phyloP scores from a whole-genome alignment of 169 alveolate genomes.

The Cryptosporidium meleagridis region DNA sequence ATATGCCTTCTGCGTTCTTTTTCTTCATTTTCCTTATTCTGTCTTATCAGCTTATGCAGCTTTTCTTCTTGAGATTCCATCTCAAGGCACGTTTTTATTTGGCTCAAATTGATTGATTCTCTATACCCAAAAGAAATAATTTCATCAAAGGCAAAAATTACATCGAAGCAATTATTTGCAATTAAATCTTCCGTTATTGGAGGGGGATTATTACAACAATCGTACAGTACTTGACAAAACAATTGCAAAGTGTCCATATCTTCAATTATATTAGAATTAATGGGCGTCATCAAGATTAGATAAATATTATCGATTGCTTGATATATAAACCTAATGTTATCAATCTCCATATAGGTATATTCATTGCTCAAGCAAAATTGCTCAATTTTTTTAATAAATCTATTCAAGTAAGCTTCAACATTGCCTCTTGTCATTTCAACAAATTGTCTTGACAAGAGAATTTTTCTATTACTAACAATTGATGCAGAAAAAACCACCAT shows the following conservation, averaged over 20 bases:
- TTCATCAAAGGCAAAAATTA: conserved; percentile 90
- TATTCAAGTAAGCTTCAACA: conserved; percentile 83
- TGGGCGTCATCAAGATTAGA: conserved; percentile 87
- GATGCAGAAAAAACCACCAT: conserved; percentile 87
- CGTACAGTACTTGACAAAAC: conserved; percentile 84
- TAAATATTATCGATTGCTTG: conserved; percentile 88
- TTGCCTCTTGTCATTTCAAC: conserved; percentile 88
- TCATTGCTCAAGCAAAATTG: conserved; percentile 75
- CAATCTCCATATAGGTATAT: conserved; percentile 90
- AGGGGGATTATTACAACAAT: conserved; percentile 76
- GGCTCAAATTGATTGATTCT: conserved; percentile 88
- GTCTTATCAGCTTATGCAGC: conserved; percentile 78
- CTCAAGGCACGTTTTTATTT: conserved; percentile 87
- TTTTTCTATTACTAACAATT: conserved; percentile 83
- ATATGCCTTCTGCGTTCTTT: conserved; percentile 88
- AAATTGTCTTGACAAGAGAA: conserved; percentile 89
- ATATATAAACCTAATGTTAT: conserved; percentile 88
- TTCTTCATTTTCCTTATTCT: conserved; percentile 87
- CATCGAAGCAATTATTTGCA: conserved; percentile 85
- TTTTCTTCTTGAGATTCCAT: conserved; percentile 93
- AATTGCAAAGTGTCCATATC: conserved; percentile 88
- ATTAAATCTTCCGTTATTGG: conserved; percentile 86
- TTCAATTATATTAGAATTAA: conserved; percentile 89
- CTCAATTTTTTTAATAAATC: conserved; percentile 54
- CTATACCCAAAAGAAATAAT: conserved; percentile 85